Base-by-base conservation (phyloP, 2,329 filamentous ascomycete species). In the Exophiala oligosperma region DNA sequence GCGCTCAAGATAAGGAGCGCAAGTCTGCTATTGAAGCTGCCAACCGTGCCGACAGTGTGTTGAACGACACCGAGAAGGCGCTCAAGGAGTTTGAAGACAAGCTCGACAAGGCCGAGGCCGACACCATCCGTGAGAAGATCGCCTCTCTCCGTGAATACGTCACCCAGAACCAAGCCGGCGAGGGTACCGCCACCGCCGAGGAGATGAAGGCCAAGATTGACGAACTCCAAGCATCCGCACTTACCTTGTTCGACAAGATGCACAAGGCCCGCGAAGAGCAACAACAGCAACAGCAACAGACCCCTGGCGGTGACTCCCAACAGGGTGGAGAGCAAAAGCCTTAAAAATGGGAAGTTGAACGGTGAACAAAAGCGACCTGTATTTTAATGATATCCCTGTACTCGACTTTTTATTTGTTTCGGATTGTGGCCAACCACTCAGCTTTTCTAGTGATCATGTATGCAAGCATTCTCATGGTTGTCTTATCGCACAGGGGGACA, bases 241-340 rank as follows among this genome's bases (percentile, higher is more conserved):
- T 99, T 79, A 96, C 90, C 80, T 87, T 97, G 72, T 97, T 99
- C 77, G 94, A 97, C 83, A 97, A 97, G 89, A 96, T 99, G 91
- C 93, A 99, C 90, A 95, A 96, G 84, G 91, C 93, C 68, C 88
- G 91, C 70, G 76, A 79, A 68, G 89, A 92, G 81, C 67, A 76
- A 70, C 74, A 79, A 70, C 76, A 80, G 73, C 72, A 79, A 70
- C 76, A 80, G 73, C 72, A 78, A 77, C 76, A 77, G 70, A 71
- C 83, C 65, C 60, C 72, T 70, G 67, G 67, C 56, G 58, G 67
- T 67, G 67, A 71, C 40, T 54, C 59, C 24, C 59, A 54, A 50
- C 61, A 64, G 56, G 56, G 61, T 26, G 65, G 62, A 29, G 69
- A 71, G 61, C 68, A 70, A 65, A 70, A 71, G 65, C 68, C 83